Percentiles rank a stretch among this genome's conserved stretches.
phyloP scores from a whole-genome alignment of 371 early-diverging fungal species.

The Dichotomocladium elegans region DNA sequence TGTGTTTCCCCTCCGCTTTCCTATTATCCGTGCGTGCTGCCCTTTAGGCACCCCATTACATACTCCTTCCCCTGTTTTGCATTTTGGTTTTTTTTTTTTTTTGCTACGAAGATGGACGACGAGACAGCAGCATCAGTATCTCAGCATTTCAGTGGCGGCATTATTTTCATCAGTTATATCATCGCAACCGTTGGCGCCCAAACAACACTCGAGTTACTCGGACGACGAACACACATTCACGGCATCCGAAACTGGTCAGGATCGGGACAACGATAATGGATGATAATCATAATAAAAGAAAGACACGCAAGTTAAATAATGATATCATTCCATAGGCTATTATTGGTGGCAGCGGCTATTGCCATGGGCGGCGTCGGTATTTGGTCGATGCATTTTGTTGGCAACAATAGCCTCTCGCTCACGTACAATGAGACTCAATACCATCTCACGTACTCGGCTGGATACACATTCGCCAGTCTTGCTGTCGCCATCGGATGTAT shows the following conservation, averaged over 20 bases:
- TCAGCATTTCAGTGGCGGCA: conserved; percentile 22
- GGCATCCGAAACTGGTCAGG: conserved; percentile 19
- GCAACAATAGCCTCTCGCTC: conserved; percentile 36
- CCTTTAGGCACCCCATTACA: no score
- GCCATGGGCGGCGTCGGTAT: conserved; percentile 42
- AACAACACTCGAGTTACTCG: conserved; percentile 17
- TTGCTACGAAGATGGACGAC: background rate
- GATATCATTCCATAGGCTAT: conserved; percentile 18
- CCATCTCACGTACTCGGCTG: conserved; percentile 32
- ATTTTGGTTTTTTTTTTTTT: background rate
- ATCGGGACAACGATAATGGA: background rate
- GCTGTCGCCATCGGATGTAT: conserved; percentile 33
- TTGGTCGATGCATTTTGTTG: conserved; percentile 52
- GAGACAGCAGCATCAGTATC: conserved; percentile 3
- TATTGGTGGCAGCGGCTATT: conserved; percentile 33
- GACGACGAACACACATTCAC: conserved; percentile 17
- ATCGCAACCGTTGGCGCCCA: conserved; percentile 17
- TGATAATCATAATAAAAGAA: background rate
- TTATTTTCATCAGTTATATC: conserved; percentile 19
- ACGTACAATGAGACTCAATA: conserved; percentile 6
- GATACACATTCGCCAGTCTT: conserved; percentile 39
- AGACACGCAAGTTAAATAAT: background rate
- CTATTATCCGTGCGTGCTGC: background rate
- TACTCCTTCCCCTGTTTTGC: background rate
- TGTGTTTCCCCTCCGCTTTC: background rate